phyloP scores from a whole-genome alignment of 106 monocot species.

The Xerophyta viscosa region DNA sequence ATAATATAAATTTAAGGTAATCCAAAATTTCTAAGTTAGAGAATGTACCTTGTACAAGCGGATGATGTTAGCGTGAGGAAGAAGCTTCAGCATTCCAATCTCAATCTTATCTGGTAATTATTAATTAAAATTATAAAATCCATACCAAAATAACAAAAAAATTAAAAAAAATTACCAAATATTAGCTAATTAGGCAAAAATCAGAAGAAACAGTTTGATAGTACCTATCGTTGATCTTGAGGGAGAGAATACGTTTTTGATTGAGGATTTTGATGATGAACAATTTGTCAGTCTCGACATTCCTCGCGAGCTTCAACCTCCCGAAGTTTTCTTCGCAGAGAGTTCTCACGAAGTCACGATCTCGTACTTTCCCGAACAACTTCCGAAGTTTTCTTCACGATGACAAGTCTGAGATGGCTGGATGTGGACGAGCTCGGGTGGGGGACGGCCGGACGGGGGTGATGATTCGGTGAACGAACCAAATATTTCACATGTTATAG shows the following conservation, averaged over 20 bases:
- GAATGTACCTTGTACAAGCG: constrained; percentile 51
- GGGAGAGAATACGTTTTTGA: constrained; percentile 22
- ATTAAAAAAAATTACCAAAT: neutral
- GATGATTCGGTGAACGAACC: no score
- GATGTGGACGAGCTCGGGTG: no score
- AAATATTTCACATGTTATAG: no score
- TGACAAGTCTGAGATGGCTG: no score
- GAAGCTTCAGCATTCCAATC: constrained; percentile 76
- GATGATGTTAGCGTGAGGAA: constrained; percentile 72
- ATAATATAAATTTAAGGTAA: neutral
- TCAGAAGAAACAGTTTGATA: neutral
- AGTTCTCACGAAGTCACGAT: constrained; percentile 37
- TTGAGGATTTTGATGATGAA: constrained; percentile 59
- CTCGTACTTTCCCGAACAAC: constrained; percentile 42
- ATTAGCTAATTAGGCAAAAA: neutral
- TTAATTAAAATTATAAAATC: no score
- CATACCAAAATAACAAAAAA: no score
- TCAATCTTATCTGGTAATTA: constrained; percentile 58
- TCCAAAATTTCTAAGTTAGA: neutral
- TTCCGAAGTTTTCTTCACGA: no score
- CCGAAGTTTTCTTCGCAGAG: constrained; percentile 55
- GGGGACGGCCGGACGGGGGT: no score
- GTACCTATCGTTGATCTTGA: constrained; percentile 32
- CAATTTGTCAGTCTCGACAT: constrained; percentile 18
- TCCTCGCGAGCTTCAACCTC: constrained; percentile 42